Percentiles rank a stretch among this genome's conserved stretches.
Evolutionary conservation across 345 rosid species (phyloP).

Genomic region (Clarkia xantiana): DNA sequence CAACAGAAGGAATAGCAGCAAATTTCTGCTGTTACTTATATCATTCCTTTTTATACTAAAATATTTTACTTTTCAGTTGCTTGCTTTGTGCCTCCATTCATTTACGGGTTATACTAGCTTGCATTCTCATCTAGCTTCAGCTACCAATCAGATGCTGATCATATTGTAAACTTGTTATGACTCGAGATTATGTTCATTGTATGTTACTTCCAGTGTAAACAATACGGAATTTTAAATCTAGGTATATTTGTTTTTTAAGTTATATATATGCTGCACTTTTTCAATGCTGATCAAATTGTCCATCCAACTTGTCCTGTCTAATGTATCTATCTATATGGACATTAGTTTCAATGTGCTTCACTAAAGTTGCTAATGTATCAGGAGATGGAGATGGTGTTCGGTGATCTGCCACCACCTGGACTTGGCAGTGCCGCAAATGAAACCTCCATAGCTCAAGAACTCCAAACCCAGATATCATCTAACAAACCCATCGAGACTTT

Average conservation of each 20-base stretch:
- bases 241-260: too few species aligned
- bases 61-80: too few species aligned
- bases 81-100: too few species aligned
- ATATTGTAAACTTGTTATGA: too few species aligned
- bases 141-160: too few species aligned
- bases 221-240: too few species aligned
- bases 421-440: constrained; percentile 19
- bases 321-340: background rate
- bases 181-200: too few species aligned
- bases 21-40: background rate
- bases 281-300: background rate
- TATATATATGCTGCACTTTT: too few species aligned
- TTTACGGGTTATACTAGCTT: too few species aligned
- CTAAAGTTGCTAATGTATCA: constrained; percentile 13
- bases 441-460: constrained; percentile 13
- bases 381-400: constrained; percentile 83
- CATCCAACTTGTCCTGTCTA: background rate
- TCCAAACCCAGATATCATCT: constrained; percentile 15
- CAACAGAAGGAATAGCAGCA: background rate
- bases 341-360: background rate
- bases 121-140: too few species aligned
- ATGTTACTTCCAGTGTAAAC: too few species aligned
- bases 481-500: constrained; percentile 6
- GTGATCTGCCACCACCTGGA: constrained; percentile 44
- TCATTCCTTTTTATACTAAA: too few species aligned